Evolutionary conservation across 345 rosid species (phyloP).

Genomic region (Turritis glabra): DNA sequence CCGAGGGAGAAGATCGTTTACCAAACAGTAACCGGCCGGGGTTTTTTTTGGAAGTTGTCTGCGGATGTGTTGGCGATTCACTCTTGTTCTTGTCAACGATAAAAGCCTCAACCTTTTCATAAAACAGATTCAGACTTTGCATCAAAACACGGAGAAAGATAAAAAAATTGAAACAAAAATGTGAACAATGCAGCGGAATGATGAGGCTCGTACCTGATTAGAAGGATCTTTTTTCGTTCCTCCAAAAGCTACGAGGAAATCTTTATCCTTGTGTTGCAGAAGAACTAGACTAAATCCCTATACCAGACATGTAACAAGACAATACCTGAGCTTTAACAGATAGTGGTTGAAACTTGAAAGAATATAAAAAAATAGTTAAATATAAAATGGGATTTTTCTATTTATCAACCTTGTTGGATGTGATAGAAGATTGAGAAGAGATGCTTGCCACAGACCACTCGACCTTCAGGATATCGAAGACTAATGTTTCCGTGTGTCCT

Average conservation of each 20-base stretch:
- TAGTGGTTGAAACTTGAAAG: background rate
- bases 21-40: slow-evolving; percentile 51
- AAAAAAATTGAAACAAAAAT: background rate
- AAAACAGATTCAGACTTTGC: slow-evolving; percentile 7
- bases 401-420: slow-evolving; percentile 63
- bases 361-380: background rate
- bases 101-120: slow-evolving; percentile 74
- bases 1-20: slow-evolving; percentile 56
- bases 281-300: slow-evolving; percentile 94
- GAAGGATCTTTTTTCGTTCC: slow-evolving; percentile 85
- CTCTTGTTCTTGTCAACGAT: slow-evolving; percentile 72
- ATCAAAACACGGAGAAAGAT: background rate
- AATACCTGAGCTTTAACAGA: slow-evolving; percentile 6
- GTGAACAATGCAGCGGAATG: background rate
- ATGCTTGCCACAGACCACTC: slow-evolving; percentile 88
- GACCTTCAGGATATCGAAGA: slow-evolving; percentile 67
- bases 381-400: background rate
- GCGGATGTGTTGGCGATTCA: slow-evolving; percentile 54
- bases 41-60: slow-evolving; percentile 54
- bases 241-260: slow-evolving; percentile 93
- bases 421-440: slow-evolving; percentile 71
- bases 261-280: slow-evolving; percentile 87
- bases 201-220: slow-evolving; percentile 69
- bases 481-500: slow-evolving; percentile 90
- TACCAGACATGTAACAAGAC: slow-evolving; percentile 16